phyloP scores from a whole-genome alignment of 164 flowering plant species.

The Berberis thunbergii region DNA sequence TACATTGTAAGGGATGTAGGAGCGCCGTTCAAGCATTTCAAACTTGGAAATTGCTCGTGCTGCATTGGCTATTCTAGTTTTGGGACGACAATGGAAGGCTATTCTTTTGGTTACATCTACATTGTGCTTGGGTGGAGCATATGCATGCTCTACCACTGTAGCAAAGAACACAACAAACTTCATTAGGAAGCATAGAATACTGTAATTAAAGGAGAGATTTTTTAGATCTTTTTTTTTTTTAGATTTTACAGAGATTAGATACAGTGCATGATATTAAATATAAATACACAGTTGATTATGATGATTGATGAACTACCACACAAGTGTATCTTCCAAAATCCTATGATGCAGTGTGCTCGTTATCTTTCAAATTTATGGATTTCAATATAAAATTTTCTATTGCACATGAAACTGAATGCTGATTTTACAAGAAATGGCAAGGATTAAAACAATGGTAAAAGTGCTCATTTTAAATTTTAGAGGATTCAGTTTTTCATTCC shows the following conservation, averaged over 20 bases:
- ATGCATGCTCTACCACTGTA: constrained; percentile 55
- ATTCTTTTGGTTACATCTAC: constrained; percentile 39
- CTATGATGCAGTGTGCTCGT: too few species aligned
- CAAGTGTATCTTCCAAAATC: too few species aligned
- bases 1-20: constrained; percentile 83
- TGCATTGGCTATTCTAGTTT: constrained; percentile 54
- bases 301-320: too few species aligned
- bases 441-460: too few species aligned
- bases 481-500: too few species aligned
- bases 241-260: background rate
- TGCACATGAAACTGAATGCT: too few species aligned
- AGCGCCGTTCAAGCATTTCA: constrained; percentile 44
- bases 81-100: constrained; percentile 79
- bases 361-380: too few species aligned
- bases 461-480: too few species aligned
- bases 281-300: too few species aligned
- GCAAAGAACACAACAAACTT: constrained; percentile 80
- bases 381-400: too few species aligned
- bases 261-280: too few species aligned
- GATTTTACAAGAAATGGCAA: too few species aligned
- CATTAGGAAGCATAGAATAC: constrained; percentile 75
- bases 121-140: constrained; percentile 45
- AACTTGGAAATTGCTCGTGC: constrained; percentile 55
- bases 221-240: background rate
- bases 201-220: constrained; percentile 17